Evolutionary conservation across 1,284 basidiomycete species (phyloP).

Genomic region (Cryptococcus neoformans): DNA sequence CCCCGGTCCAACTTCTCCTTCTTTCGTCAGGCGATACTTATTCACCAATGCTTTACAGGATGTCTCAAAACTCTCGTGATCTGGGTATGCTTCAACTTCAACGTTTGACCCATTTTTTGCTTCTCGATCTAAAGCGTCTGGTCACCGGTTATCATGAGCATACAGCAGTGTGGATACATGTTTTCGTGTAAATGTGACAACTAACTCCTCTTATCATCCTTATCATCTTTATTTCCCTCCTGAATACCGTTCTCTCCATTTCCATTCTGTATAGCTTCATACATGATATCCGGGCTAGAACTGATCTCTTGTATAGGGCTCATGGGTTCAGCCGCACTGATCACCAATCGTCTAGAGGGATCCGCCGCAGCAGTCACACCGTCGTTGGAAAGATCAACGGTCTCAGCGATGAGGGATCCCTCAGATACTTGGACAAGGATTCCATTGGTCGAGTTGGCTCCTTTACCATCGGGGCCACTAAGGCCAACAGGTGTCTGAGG

Average conservation of each 20-base stretch:
- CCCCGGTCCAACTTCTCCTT: conserved; percentile 8
- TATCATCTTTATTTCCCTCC: conserved; percentile 4
- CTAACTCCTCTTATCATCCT: conserved; percentile 6
- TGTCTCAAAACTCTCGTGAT: conserved; percentile 5
- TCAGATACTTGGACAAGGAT: conserved; percentile 33
- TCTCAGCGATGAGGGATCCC: conserved; percentile 31
- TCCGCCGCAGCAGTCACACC: conserved; percentile 1
- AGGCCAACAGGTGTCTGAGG: conserved; percentile 1
- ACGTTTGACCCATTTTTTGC: background rate
- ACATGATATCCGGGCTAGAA: background rate
- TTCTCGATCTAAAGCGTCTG: too few relatives aligned
- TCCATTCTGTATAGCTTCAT: background rate
- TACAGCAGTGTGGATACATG: background rate
- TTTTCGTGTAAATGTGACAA: conserved; percentile 2
- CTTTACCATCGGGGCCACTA: background rate
- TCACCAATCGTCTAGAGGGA: conserved; percentile 5
- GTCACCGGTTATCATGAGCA: background rate
- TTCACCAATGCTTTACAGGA: conserved; percentile 9
- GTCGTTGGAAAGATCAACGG: conserved; percentile 15
- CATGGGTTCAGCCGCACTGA: conserved; percentile 1
- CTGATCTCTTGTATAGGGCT: conserved; percentile 2
- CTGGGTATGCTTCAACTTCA: background rate
- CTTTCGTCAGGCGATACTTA: conserved; percentile 2
- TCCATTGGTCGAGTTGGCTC: conserved; percentile 16
- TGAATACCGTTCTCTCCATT: conserved; percentile 3